Percentiles rank a stretch among this genome's conserved stretches.
phyloP scores from a whole-genome alignment of 441 rosid species.

The Dalechampia spathulata region DNA sequence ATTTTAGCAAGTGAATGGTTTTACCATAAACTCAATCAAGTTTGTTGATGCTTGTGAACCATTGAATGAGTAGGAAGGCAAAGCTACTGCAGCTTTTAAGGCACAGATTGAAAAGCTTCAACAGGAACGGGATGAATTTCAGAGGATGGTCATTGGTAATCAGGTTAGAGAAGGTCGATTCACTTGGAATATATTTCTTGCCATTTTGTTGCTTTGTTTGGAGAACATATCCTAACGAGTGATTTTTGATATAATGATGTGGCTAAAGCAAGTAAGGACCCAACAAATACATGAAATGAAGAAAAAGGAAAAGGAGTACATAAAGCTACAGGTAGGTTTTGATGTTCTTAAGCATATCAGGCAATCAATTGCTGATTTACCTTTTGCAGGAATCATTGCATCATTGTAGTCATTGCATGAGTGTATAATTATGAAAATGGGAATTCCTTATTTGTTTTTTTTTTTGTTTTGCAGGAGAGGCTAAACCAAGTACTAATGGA shows the following conservation, averaged over 20 bases:
- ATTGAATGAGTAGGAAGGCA: conserved; percentile 60
- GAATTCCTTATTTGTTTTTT: not conserved
- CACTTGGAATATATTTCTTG: not conserved
- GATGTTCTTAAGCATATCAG: conserved; percentile 6
- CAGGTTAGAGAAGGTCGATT: conserved; percentile 48
- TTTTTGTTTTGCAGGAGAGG: conserved; percentile 54
- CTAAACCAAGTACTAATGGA: conserved; percentile 92
- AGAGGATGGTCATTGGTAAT: conserved; percentile 96
- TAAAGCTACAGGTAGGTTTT: conserved; percentile 77
- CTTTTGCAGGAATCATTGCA: not conserved
- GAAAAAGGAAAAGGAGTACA: conserved; percentile 96
- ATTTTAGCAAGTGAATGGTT: conserved; percentile 8
- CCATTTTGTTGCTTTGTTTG: not conserved
- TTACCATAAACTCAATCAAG: conserved; percentile 4
- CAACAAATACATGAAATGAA: conserved; percentile 98
- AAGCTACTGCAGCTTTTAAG: conserved; percentile 80
- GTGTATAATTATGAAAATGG: not conserved
- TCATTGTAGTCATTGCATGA: not conserved
- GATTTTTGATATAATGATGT: conserved; percentile 16
- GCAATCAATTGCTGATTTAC: not conserved
- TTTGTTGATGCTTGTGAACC: conserved; percentile 10
- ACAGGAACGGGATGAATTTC: conserved; percentile 97
- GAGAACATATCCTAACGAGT: conserved; percentile 13
- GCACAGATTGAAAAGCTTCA: conserved; percentile 91
- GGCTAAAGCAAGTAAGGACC: conserved; percentile 86